Percentiles rank a stretch among this genome's conserved stretches.
These are phyloP conservation scores for Diaporthe sp. DNA, from an alignment of 2,329 filamentous ascomycete species.

Conservation along the genomic window DNA sequence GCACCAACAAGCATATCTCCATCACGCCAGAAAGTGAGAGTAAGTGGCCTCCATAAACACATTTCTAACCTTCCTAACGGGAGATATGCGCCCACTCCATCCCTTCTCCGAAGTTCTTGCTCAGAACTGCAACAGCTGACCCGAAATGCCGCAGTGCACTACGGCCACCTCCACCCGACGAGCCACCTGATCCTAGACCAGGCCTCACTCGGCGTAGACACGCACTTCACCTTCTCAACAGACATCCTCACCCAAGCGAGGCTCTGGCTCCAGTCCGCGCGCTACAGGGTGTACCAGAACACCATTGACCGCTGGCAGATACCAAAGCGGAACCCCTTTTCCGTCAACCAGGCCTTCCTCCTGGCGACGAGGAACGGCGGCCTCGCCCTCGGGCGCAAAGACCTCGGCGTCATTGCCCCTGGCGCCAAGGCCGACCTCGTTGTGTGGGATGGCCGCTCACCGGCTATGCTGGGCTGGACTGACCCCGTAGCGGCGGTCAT, in stretches of 20 bases:
- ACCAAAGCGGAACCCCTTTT: conserved; percentile 65
- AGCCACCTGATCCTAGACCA: conserved; percentile 64
- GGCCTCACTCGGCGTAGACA: conserved; percentile 67
- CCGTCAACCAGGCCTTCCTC: conserved; percentile 67
- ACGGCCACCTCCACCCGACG: conserved; percentile 63
- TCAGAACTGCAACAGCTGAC: neutral
- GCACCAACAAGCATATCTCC: conserved; percentile 66
- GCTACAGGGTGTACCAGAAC: conserved; percentile 56
- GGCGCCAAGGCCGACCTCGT: conserved; percentile 70
- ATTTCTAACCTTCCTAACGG: neutral
- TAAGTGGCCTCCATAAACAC: neutral
- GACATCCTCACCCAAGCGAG: conserved; percentile 67
- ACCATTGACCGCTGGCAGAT: conserved; percentile 55
- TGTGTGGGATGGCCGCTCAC: conserved; percentile 64
- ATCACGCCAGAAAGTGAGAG: conserved; percentile 71
- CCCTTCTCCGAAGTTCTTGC: neutral
- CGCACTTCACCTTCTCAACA: conserved; percentile 65
- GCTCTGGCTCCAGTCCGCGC: conserved; percentile 65
- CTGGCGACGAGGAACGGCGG: conserved; percentile 67
- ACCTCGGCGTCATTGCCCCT: conserved; percentile 62
- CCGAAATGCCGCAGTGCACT: conserved; percentile 56
- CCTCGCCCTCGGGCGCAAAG: conserved; percentile 63
- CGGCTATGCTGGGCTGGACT: conserved; percentile 65
- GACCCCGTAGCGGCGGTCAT: conserved; percentile 70
- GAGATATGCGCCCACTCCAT: neutral